Conservation (phyloP, 257 asterid genomes). For the Orobanche coerulescens region DNA sequence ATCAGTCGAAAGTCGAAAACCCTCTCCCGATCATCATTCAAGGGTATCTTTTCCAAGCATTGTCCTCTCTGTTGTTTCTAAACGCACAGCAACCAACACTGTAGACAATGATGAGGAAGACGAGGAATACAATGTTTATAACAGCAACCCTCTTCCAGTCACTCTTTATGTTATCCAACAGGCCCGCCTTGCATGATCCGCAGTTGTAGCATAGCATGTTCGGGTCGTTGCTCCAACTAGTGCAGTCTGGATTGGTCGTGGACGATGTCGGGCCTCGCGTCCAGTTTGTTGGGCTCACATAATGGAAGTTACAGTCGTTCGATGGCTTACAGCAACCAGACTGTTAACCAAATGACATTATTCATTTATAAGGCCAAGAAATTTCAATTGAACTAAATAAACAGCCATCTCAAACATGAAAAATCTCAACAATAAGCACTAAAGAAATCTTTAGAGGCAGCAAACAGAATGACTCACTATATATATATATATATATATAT, state of each 20-base stretch:
- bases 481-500: too few species aligned
- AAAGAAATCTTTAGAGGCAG: too few species aligned
- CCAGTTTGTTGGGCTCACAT: slow-evolving; percentile 82
- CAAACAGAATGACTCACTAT: too few species aligned
- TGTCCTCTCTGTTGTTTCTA: slow-evolving; percentile 78
- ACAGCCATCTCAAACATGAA: too few species aligned
- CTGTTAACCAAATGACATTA: too few species aligned
- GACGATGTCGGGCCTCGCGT: slow-evolving; percentile 22
- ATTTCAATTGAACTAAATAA: background rate
- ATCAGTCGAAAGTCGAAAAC: slow-evolving; percentile 5
- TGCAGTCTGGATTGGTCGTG: slow-evolving; percentile 46
- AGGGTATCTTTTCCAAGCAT: slow-evolving; percentile 76
- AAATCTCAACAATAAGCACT: too few species aligned
- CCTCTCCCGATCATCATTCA: slow-evolving; percentile 24
- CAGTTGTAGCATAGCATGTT: slow-evolving; percentile 56
- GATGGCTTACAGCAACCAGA: slow-evolving; percentile 99
- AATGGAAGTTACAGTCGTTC: slow-evolving; percentile 51
- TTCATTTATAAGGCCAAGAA: background rate
- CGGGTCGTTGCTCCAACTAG: slow-evolving; percentile 49
- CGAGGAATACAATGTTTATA: slow-evolving; percentile 56
- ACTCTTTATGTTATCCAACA: slow-evolving; percentile 74
- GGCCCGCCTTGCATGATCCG: slow-evolving; percentile 81
- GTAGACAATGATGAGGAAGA: slow-evolving; percentile 76
- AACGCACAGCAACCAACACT: slow-evolving; percentile 69
- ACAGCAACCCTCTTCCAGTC: slow-evolving; percentile 80